Base-by-base conservation (phyloP, 306 rosid species). In the Malus orientalis region DNA sequence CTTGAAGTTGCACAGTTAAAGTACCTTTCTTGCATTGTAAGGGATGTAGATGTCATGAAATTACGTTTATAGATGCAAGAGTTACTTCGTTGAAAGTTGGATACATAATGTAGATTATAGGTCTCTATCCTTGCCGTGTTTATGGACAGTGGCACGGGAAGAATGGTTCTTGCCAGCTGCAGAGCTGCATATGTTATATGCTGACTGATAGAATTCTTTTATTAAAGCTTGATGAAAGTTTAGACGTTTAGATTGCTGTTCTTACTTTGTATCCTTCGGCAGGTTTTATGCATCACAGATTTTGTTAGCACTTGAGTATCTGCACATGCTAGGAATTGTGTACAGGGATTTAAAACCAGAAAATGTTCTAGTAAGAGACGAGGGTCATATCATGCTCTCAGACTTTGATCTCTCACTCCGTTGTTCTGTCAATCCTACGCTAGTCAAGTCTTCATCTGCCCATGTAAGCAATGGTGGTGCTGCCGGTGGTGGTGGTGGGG, bases 281-380 rank as follows among this genome's bases (percentile, higher is more conserved):
- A 91, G 98, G 89, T 93, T 93, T 73, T 93, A 84, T 85, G 95
- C 93, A 70, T 82, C 98, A 60, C 95, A 93, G 76, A 83, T 91
- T 25, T 79, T 93, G 90, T 83, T 91, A 75, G 97, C 98, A 25
- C 91, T 93, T 0, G 98, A 93, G 87, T 93, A 93, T 81, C 93
- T 93, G 85, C 98, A 93, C 86, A 91, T 93, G 98, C 93, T 93
- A 60, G 98, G 98, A 70, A 91, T 91, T 69, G 98, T 93, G 75
- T 93, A 93, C 80, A 83, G 98, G 85, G 98, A 93, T 83, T 81
- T 93, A 70, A 93, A 93, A 85, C 98, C 97, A 12, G 98, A 93
- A 76, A 93, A 93, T 76, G 97, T 93, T 11, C 71, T 93, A 73
- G 97, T 91, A 14, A 85, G 97, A 83, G 97, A 91, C 20, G 97